Base-by-base conservation (phyloP, 345 rosid species). In the Noccaea bulbosa region DNA sequence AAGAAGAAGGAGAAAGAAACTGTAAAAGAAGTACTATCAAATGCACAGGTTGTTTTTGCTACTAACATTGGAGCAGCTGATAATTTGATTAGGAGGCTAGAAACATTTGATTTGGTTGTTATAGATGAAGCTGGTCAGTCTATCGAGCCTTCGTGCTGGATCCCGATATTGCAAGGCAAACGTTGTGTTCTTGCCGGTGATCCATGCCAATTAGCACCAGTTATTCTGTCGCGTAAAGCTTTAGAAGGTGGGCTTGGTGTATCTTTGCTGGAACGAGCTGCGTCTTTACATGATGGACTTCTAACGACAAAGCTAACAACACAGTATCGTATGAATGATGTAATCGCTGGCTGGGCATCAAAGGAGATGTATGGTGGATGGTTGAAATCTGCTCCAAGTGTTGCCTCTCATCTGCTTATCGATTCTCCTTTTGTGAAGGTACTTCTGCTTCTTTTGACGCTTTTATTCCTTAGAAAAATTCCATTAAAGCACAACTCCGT, bases 111-210 rank as follows among this genome's bases (percentile, higher is more conserved):
- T 79, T 77, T 93, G 71, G 97, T 91, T 77, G 86, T 93, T 78
- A 85, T 93, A 67, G 98, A 93, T 78, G 98, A 93, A 86, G 97
- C 97, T 61, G 97, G 82, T 58, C 98, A 93, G 83, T 91, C 96
- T 74, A 93, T 91, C 70, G 98, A 93, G 75, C 97, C 98, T 67
- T 84, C 94, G 40, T 86, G 92, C 82, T 93, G 97, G 98, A 91
- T 91, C 65, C 93, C 98, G 14, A 77, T 93, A 78, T 79, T 93
- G 84, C 96, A 91, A 81, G 97, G 97, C 24, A 93, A 82, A 50
- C 92, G 97, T 20, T 91, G 96, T 70, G 82, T 93, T 71, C 83
- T 93, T 77, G 88, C 97, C 2, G 97, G 98, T 58, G 98, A 93
- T 75, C 94, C 88, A 22, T 91, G 88, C 79, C 98, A 93, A 64